Percentiles rank a stretch among this genome's conserved stretches.
Conservation (phyloP, 371 early-diverging fungal species). For the Syncephalastrum racemosum region DNA sequence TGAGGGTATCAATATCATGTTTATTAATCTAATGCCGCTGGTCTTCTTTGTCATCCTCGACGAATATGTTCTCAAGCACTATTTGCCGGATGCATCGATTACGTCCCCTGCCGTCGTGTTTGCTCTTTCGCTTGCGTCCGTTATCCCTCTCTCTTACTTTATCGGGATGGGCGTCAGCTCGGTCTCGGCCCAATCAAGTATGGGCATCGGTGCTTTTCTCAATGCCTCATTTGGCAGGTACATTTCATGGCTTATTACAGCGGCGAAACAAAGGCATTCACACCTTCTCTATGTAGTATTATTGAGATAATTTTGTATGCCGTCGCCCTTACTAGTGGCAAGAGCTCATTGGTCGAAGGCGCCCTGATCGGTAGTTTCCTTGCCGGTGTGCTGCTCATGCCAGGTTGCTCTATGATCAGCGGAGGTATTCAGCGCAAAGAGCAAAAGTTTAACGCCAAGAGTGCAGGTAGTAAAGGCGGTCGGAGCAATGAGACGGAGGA, state of each 20-base stretch:
- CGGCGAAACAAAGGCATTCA: no score
- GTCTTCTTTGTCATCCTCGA: slow-evolving; percentile 80
- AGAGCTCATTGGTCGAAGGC: slow-evolving; percentile 88
- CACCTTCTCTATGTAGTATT: slow-evolving; percentile 52
- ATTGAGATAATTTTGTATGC: slow-evolving; percentile 93
- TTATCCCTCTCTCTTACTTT: slow-evolving; percentile 92
- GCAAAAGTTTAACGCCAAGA: slow-evolving; percentile 91
- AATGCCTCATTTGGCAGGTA: slow-evolving; percentile 91
- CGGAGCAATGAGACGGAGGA: no score
- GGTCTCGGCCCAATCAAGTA: slow-evolving; percentile 92
- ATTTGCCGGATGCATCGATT: slow-evolving; percentile 52
- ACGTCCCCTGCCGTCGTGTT: slow-evolving; percentile 74
- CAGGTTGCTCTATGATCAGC: slow-evolving; percentile 92
- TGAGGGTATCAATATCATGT: slow-evolving; percentile 94
- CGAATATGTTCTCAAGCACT: slow-evolving; percentile 71
- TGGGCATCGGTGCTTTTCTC: slow-evolving; percentile 92
- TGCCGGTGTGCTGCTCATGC: slow-evolving; percentile 87
- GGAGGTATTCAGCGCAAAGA: slow-evolving; percentile 92
- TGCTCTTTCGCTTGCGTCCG: slow-evolving; percentile 73
- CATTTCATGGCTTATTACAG: no score
- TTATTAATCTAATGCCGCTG: slow-evolving; percentile 88
- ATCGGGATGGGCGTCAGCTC: slow-evolving; percentile 96
- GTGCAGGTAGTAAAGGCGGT: slow-evolving; percentile 62
- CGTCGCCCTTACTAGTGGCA: slow-evolving; percentile 86
- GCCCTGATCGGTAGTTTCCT: slow-evolving; percentile 90